Evolutionary conservation across 805 yeast species (phyloP), one percentile per base, ranked within the genome.

Genomic region (Ogataea methylovora): DNA sequence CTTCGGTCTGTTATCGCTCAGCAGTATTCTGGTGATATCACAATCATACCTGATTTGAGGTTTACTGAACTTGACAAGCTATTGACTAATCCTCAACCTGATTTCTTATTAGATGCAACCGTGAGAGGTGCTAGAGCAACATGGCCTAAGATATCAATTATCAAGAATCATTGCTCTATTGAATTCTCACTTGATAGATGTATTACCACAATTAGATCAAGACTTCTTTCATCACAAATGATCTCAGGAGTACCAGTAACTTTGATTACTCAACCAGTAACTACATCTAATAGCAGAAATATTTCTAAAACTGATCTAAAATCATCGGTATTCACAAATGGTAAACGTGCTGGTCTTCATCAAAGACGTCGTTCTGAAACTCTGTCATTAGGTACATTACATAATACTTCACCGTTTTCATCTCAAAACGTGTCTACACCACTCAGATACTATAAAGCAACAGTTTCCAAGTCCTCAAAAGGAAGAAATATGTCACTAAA

Each of bases 21-120:
- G 51, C 78, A 79, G 41, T 92, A 92, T 54, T 79, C 88, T 10
- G 99, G 98, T 1, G 94, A 92, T 54, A 81, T 92, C 26, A 92
- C 97, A 1, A 87, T 92, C 30, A 57, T 94, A 29, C 98, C 97
- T 0, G 84, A 82, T 32, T 64, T 83, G 38, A 62, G 69, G 25
- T 57, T 76, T 34, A 44, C 65, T 1, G 87, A 85, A 41, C 60
- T 84, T 32, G 58, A 67, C 24, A 76, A 74, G 37, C 55, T 92
- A 22, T 66, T 92, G 45, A 69, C 71, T 15, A 90, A 92, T 50
- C 99, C 99, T 2, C 72, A 88, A 0, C 78, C 83, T 0, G 84
- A 76, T 34, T 85, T 83, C 46, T 55, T 88, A 29, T 55, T 78
- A 30, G 81, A 79, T 37, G 73, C 84, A 38, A 71, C 81, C 2